phyloP scores from a whole-genome alignment of 2,329 filamentous ascomycete species.

The Raffaelea ambrosiae region DNA sequence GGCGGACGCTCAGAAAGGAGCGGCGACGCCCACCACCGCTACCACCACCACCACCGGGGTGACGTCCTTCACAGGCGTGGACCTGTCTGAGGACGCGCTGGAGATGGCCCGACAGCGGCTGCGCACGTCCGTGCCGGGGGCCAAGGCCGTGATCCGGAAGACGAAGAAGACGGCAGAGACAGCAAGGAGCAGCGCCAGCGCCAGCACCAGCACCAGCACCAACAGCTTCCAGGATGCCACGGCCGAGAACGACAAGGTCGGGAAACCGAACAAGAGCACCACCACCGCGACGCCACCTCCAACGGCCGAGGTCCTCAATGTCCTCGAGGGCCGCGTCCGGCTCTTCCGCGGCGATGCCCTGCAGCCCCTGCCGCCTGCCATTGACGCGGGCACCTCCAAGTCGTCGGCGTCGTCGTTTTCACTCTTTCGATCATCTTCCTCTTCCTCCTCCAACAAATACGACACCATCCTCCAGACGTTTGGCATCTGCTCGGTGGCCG shows the following conservation, averaged over 20 bases:
- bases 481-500: constrained; percentile 53
- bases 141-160: constrained; percentile 30
- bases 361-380: constrained; percentile 26
- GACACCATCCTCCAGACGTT: constrained; percentile 59
- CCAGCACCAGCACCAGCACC: constrained; percentile 21
- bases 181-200: neutral
- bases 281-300: constrained; percentile 21
- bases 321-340: constrained; percentile 15
- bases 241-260: too few relatives aligned
- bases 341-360: constrained; percentile 34
- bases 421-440: too few relatives aligned
- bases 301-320: constrained; percentile 9
- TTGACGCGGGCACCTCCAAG: constrained; percentile 21
- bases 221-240: constrained; percentile 23
- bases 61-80: constrained; percentile 52
- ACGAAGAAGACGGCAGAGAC: constrained; percentile 10
- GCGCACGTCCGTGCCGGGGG: constrained; percentile 30
- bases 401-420: constrained; percentile 12
- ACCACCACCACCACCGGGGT: constrained; percentile 9
- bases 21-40: constrained; percentile 13
- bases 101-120: constrained; percentile 47
- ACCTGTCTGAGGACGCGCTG: constrained; percentile 53
- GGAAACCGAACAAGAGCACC: too few relatives aligned
- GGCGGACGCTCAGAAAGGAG: constrained; percentile 10
- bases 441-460: constrained; percentile 27